phyloP scores from a whole-genome alignment of 2,329 filamentous ascomycete species.

The Ophiocordyceps sinensis region DNA sequence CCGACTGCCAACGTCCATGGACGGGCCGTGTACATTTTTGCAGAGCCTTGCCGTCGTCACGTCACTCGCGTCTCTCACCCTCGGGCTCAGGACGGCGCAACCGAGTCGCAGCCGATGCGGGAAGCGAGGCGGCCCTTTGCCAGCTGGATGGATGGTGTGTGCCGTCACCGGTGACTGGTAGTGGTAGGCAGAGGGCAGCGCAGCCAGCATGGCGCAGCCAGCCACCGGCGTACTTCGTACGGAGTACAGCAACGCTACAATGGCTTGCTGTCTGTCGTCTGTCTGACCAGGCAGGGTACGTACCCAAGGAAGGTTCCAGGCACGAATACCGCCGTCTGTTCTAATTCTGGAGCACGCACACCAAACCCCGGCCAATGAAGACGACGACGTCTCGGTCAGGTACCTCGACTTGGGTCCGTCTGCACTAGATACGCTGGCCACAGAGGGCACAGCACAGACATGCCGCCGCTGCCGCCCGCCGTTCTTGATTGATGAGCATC shows the following conservation, averaged over 20 bases:
- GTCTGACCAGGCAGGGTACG: too few relatives aligned
- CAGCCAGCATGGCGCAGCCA: too few relatives aligned
- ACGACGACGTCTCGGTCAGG: neutral
- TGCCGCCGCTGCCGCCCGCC: too few relatives aligned
- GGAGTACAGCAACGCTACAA: too few relatives aligned
- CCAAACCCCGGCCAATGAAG: neutral
- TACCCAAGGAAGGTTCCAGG: too few relatives aligned
- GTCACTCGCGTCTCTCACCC: neutral
- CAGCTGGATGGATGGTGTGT: neutral
- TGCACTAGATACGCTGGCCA: too few relatives aligned
- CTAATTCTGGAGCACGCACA: conserved; percentile 19
- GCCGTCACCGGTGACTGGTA: too few relatives aligned
- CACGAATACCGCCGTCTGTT: conserved; percentile 4
- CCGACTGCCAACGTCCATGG: neutral
- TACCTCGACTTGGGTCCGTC: too few relatives aligned
- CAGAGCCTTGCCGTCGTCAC: neutral
- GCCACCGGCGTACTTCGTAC: neutral
- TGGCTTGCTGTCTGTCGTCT: too few relatives aligned
- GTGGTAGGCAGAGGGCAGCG: too few relatives aligned
- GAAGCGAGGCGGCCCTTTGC: neutral
- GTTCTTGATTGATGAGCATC: too few relatives aligned
- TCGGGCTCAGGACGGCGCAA: neutral
- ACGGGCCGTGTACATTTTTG: neutral
- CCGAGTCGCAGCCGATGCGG: neutral
- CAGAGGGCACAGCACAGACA: too few relatives aligned